These are phyloP conservation scores for Tulasnella sp. DNA, from an alignment of 768 basidiomycete genomes.

Conservation along the genomic window DNA sequence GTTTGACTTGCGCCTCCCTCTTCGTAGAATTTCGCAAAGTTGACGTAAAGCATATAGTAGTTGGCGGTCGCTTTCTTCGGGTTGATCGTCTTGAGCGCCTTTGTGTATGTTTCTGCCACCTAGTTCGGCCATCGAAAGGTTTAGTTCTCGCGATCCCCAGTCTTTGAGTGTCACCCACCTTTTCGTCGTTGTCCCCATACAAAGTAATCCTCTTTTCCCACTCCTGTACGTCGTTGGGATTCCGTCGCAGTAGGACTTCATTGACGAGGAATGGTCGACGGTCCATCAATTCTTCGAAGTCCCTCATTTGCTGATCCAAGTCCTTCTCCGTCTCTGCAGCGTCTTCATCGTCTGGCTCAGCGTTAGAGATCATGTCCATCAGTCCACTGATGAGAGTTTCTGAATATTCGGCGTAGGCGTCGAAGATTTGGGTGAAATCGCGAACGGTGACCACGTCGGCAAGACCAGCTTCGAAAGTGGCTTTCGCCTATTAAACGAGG, in stretches of 20 bases:
- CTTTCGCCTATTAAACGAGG: conserved; percentile 57
- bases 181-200: conserved; percentile 91
- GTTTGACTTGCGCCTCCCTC: conserved; percentile 82
- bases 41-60: conserved; percentile 85
- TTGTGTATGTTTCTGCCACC: conserved; percentile 93
- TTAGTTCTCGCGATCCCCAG: background rate
- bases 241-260: conserved; percentile 88
- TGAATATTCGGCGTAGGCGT: conserved; percentile 92
- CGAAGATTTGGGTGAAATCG: conserved; percentile 98
- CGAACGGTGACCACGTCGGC: conserved; percentile 85
- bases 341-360: conserved; percentile 79
- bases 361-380: conserved; percentile 81
- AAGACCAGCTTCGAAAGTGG: conserved; percentile 87
- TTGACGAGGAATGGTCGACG: conserved; percentile 94
- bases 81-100: conserved; percentile 83
- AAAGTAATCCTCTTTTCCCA: conserved; percentile 98
- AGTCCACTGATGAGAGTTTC: conserved; percentile 87
- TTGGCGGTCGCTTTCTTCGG: conserved; percentile 91
- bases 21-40: conserved; percentile 98
- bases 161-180: conserved; percentile 53
- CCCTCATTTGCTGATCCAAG: conserved; percentile 84
- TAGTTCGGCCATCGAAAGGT: conserved; percentile 42
- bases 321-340: conserved; percentile 81
- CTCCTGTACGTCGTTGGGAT: conserved; percentile 97
- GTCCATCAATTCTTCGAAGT: conserved; percentile 94